Evolutionary conservation across 495 filamentous ascomycete species (phyloP).

Genomic region (Trichoderma orchidacearum): DNA sequence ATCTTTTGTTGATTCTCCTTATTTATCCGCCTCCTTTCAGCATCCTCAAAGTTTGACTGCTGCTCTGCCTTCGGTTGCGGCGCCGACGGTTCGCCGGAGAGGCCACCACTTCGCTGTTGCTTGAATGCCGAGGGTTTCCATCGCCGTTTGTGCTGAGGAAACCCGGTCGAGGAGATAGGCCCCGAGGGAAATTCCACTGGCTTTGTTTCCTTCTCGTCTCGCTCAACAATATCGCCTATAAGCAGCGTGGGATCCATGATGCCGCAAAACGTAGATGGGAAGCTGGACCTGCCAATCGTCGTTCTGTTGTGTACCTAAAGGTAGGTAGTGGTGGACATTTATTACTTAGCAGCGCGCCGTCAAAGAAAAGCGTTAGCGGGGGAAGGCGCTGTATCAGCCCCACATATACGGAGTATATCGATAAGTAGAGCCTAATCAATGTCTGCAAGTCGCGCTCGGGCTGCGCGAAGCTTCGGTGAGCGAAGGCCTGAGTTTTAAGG

Average conservation of each 20-base stretch:
- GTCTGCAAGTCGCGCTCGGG: no score
- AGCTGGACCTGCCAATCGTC: neutral
- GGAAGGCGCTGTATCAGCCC: no score
- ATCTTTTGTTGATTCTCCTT: conserved; percentile 67
- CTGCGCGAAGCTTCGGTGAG: no score
- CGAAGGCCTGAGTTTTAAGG: no score
- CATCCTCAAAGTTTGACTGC: conserved; percentile 16
- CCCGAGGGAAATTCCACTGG: conserved; percentile 45
- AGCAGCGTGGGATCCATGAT: conserved; percentile 33
- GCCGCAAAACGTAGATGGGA: neutral
- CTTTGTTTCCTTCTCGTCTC: conserved; percentile 31
- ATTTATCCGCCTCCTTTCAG: conserved; percentile 59
- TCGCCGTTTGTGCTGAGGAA: conserved; percentile 75
- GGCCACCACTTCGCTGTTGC: conserved; percentile 36
- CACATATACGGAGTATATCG: no score
- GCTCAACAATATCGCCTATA: conserved; percentile 70
- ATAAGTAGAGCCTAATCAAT: no score
- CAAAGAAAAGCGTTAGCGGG: no score
- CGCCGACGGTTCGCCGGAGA: neutral
- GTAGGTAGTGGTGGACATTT: neutral
- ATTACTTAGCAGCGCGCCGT: no score
- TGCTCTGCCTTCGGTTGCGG: neutral
- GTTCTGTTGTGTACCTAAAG: neutral
- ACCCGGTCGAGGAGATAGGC: conserved; percentile 53
- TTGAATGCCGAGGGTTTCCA: conserved; percentile 63